A percentile compares a stretch with the other conserved stretches of the same genome.
These are phyloP conservation scores for Salix suchowensis DNA, from an alignment of 345 rosid species.

Conservation along the genomic window DNA sequence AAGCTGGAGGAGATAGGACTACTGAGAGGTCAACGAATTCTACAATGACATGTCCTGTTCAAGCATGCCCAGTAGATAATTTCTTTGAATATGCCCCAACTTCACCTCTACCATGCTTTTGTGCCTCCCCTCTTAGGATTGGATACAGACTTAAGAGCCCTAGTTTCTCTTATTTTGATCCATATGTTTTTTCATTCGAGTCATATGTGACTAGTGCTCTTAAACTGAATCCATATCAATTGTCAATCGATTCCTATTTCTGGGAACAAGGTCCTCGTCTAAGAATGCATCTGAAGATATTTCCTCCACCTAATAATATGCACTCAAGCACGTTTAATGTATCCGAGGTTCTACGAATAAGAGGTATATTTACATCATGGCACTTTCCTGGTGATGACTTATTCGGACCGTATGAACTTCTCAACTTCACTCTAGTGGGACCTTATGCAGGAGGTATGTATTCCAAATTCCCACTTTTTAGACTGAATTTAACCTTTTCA, in stretches of 20 bases:
- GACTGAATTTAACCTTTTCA: background rate
- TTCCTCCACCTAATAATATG: slow-evolving; percentile 26
- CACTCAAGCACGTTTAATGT: slow-evolving; percentile 36
- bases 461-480: background rate
- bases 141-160: slow-evolving; percentile 92
- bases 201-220: slow-evolving; percentile 49
- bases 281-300: slow-evolving; percentile 55
- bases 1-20: slow-evolving; percentile 26
- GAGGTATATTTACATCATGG: slow-evolving; percentile 57
- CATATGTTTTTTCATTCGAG: slow-evolving; percentile 42
- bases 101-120: slow-evolving; percentile 58
- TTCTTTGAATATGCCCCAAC: slow-evolving; percentile 64
- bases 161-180: slow-evolving; percentile 69
- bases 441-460: slow-evolving; percentile 64
- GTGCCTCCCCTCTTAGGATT: slow-evolving; percentile 78
- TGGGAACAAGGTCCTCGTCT: slow-evolving; percentile 80
- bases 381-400: slow-evolving; percentile 43
- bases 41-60: slow-evolving; percentile 35
- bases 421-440: slow-evolving; percentile 80
- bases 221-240: slow-evolving; percentile 49
- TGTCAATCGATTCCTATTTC: slow-evolving; percentile 46
- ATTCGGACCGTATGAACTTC: slow-evolving; percentile 89
- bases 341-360: slow-evolving; percentile 62
- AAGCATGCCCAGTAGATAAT: slow-evolving; percentile 58
- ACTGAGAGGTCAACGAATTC: slow-evolving; percentile 27